Conservation (phyloP, 2,329 filamentous ascomycete genomes). For the Neofusicoccum kwambonambiense region DNA sequence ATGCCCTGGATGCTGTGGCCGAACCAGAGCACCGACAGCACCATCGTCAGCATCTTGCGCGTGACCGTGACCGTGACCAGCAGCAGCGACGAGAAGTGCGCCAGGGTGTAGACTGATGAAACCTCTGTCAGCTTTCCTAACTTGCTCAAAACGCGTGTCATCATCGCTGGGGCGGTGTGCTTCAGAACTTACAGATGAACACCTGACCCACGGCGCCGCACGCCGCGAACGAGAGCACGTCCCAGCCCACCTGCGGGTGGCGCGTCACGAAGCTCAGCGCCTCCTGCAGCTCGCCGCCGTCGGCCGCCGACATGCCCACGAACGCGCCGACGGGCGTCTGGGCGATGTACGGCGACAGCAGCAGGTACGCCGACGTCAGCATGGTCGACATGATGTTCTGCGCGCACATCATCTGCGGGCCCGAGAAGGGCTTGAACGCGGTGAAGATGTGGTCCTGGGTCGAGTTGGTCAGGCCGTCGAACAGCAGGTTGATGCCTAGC, state of each 20-base stretch:
- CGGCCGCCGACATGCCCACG: slow-evolving; percentile 40
- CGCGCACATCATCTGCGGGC: slow-evolving; percentile 99
- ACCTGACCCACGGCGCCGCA: slow-evolving; percentile 93
- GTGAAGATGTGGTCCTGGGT: slow-evolving; percentile 94
- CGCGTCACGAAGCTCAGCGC: slow-evolving; percentile 77
- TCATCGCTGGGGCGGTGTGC: background rate
- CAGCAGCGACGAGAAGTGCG: slow-evolving; percentile 85
- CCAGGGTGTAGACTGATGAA: slow-evolving; percentile 72
- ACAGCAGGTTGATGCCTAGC: slow-evolving; percentile 83
- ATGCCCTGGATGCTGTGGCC: slow-evolving; percentile 82
- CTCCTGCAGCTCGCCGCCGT: slow-evolving; percentile 71
- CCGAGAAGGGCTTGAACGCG: slow-evolving; percentile 73
- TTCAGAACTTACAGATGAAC: slow-evolving; percentile 67
- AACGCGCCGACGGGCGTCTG: slow-evolving; percentile 49
- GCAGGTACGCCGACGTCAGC: slow-evolving; percentile 73
- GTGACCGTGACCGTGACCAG: slow-evolving; percentile 97
- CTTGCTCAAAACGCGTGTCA: too few relatives aligned
- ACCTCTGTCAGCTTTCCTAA: too few relatives aligned
- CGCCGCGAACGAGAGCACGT: slow-evolving; percentile 84
- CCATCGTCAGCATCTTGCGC: slow-evolving; percentile 99
- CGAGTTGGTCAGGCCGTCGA: slow-evolving; percentile 93
- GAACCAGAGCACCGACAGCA: slow-evolving; percentile 91
- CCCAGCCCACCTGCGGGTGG: slow-evolving; percentile 78
- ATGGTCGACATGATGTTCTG: slow-evolving; percentile 85
- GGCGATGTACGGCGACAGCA: slow-evolving; percentile 79